Evolutionary conservation across 805 yeast species (phyloP).

Genomic region (Wickerhamomyces ciferrii): DNA sequence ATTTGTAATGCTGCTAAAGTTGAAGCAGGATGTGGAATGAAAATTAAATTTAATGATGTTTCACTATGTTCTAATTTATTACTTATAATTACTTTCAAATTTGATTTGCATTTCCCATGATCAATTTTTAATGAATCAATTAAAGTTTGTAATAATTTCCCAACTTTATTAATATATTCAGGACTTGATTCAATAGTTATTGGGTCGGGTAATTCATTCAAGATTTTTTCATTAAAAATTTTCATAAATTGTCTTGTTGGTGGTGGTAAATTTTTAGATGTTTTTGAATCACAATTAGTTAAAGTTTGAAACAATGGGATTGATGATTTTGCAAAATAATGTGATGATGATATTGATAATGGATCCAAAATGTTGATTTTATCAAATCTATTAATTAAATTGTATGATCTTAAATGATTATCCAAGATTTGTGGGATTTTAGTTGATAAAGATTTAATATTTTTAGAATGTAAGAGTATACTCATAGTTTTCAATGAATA

Average conservation of each 20-base stretch:
- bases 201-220: constrained; percentile 4
- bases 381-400: constrained; percentile 5
- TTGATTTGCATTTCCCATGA: neutral
- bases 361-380: constrained; percentile 11
- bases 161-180: constrained; percentile 1
- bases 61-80: constrained; percentile 1
- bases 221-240: constrained; percentile 7
- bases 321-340: constrained; percentile 8
- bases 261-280: constrained; percentile 4
- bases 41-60: constrained; percentile 6
- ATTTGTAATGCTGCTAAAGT: constrained; percentile 7
- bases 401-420: constrained; percentile 7
- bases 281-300: constrained; percentile 6
- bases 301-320: constrained; percentile 6
- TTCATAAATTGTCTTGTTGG: constrained; percentile 8
- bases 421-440: constrained; percentile 10
- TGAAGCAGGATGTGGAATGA: constrained; percentile 16
- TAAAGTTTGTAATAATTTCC: constrained; percentile 4
- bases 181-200: constrained; percentile 3
- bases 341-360: constrained; percentile 12
- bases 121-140: neutral
- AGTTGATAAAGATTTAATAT: constrained; percentile 6
- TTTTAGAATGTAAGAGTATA: constrained; percentile 10
- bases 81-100: constrained; percentile 3
- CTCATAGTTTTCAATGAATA: constrained; percentile 10